A percentile compares a stretch with the other conserved stretches of the same genome.
Evolutionary conservation across 805 yeast genomes (phyloP).

Genomic region (Suhomyces kilbournensis): DNA sequence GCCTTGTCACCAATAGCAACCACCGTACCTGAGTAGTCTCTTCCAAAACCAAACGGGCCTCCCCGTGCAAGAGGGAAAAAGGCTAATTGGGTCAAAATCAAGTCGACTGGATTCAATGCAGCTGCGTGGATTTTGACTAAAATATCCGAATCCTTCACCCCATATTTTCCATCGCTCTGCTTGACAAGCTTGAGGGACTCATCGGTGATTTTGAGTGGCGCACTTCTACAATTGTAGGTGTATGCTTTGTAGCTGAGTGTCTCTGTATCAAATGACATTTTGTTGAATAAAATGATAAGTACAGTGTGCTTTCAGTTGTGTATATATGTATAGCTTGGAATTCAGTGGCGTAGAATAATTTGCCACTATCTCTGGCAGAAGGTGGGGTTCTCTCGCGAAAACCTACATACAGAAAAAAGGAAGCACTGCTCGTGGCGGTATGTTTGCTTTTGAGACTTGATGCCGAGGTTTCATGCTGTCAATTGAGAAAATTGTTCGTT

Average conservation of each 20-base stretch:
- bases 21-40: slow-evolving; percentile 33
- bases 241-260: slow-evolving; percentile 19
- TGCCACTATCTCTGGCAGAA: neutral
- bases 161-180: slow-evolving; percentile 13
- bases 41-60: slow-evolving; percentile 23
- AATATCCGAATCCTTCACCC: slow-evolving; percentile 15
- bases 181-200: slow-evolving; percentile 8
- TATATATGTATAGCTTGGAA: neutral
- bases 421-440: neutral
- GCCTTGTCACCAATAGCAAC: slow-evolving; percentile 29
- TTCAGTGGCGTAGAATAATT: neutral
- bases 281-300: neutral
- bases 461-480: neutral
- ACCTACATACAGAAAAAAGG: neutral
- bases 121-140: slow-evolving; percentile 31
- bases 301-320: neutral
- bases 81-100: slow-evolving; percentile 18
- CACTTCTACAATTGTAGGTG: slow-evolving; percentile 15
- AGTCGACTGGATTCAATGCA: slow-evolving; percentile 35
- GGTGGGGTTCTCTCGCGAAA: neutral
- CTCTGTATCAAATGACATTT: slow-evolving; percentile 12
- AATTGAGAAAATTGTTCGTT: neutral
- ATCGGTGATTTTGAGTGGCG: slow-evolving; percentile 12
- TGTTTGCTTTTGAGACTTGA: neutral
- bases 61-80: slow-evolving; percentile 7